Percentiles rank a stretch among this genome's conserved stretches.
Evolutionary conservation across 2,329 filamentous ascomycete species (phyloP).

Genomic region (Pyrenochaeta sp.): DNA sequence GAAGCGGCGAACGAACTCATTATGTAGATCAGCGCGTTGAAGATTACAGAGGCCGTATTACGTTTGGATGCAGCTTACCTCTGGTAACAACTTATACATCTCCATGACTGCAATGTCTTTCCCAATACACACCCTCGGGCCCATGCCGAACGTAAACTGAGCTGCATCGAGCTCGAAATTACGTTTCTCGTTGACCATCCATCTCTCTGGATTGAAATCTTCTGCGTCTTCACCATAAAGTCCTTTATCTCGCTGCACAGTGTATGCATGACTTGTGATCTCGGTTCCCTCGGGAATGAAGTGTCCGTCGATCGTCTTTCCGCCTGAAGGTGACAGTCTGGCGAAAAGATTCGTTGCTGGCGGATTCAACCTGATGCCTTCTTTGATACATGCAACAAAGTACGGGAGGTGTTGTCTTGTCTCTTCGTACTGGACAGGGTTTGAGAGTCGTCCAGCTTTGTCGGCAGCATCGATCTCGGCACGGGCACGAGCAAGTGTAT

Average conservation of each 20-base stretch:
- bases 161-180: conserved; percentile 34
- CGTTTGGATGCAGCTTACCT: conserved; percentile 27
- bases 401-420: conserved; percentile 51
- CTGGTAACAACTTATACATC: conserved; percentile 41
- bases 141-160: conserved; percentile 40
- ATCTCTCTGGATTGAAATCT: conserved; percentile 52
- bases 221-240: conserved; percentile 53
- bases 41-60: too few species aligned
- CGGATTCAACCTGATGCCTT: conserved; percentile 60
- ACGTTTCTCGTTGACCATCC: conserved; percentile 41
- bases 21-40: not conserved
- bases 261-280: conserved; percentile 57
- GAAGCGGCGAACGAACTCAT: conserved; percentile 40
- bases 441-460: conserved; percentile 23
- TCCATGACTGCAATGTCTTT: conserved; percentile 43
- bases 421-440: conserved; percentile 39
- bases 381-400: conserved; percentile 60
- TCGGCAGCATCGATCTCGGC: conserved; percentile 34
- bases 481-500: conserved; percentile 21
- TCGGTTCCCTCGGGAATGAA: conserved; percentile 54
- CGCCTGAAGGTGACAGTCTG: conserved; percentile 44
- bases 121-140: conserved; percentile 37
- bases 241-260: conserved; percentile 54
- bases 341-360: conserved; percentile 61
- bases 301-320: conserved; percentile 49